Evolutionary conservation across 202 grass and related monocot genomes (phyloP).

Genomic region (Carex sylvatica): DNA sequence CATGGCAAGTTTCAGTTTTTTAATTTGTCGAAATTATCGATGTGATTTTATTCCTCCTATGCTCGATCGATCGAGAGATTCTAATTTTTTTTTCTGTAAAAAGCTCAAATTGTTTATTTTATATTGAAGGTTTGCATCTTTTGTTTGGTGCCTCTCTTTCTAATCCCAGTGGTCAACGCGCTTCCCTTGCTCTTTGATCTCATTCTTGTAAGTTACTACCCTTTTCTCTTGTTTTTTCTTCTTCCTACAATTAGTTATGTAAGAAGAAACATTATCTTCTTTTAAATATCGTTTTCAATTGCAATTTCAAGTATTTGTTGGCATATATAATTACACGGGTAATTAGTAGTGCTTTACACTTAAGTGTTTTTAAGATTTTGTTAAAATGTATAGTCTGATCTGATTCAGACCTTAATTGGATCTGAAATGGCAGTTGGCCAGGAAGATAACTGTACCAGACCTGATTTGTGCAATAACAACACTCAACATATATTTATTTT

Average conservation of each 20-base stretch:
- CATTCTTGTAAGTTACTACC: conserved; percentile 56
- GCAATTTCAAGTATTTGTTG: too few relatives aligned
- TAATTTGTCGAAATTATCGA: neutral
- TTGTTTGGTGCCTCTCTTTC: conserved; percentile 85
- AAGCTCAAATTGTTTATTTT: neutral
- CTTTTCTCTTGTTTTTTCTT: neutral
- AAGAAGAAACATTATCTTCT: neutral
- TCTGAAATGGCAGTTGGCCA: neutral
- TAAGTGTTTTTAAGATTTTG: neutral
- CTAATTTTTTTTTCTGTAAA: neutral
- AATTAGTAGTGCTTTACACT: neutral
- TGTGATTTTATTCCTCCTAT: neutral
- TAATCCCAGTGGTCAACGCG: conserved; percentile 96
- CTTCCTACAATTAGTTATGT: neutral
- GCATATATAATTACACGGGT: too few relatives aligned
- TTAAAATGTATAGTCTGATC: neutral
- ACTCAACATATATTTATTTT: neutral
- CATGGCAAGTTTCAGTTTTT: conserved; percentile 1
- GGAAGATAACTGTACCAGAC: neutral
- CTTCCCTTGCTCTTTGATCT: conserved; percentile 81
- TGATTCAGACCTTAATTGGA: neutral
- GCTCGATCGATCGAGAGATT: neutral
- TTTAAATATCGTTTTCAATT: neutral
- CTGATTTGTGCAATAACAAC: neutral
- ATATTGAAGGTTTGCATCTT: conserved; percentile 62